Evolutionary conservation across 257 asterid species (phyloP).

Genomic region (Capsicum rhomboideum): DNA sequence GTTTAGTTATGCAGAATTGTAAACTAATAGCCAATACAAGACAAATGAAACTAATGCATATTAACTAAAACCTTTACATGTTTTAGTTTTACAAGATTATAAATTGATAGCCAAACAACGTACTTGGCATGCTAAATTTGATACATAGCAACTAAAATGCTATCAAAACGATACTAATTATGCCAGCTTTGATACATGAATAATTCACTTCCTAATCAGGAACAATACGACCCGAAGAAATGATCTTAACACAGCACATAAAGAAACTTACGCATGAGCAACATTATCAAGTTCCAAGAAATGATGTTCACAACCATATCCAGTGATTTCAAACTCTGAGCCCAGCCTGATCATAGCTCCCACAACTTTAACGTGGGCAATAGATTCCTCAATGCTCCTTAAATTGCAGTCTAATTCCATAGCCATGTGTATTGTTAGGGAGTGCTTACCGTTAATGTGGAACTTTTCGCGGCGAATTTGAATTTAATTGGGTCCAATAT

Average conservation of each 20-base stretch:
- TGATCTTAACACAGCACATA: too few species aligned
- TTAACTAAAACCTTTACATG: background rate
- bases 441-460: too few species aligned
- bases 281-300: too few species aligned
- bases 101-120: background rate
- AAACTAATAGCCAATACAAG: too few species aligned
- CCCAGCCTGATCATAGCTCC: constrained; percentile 32
- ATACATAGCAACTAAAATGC: background rate
- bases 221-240: constrained; percentile 22
- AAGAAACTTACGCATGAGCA: too few species aligned
- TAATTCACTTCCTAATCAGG: background rate
- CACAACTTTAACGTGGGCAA: constrained; percentile 62
- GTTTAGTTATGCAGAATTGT: too few species aligned
- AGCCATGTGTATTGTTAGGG: background rate
- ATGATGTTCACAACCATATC: constrained; percentile 67
- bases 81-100: background rate
- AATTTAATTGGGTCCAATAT: too few species aligned
- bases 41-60: too few species aligned
- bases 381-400: constrained; percentile 20
- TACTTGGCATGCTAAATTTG: background rate
- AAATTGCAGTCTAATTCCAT: constrained; percentile 91
- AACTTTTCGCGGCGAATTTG: too few species aligned
- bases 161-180: background rate
- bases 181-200: background rate
- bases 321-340: constrained; percentile 69